Percentiles rank a stretch among this genome's conserved stretches.
Conservation (phyloP, 164 flowering plant species). For the Magnolia kwangsiensis region DNA sequence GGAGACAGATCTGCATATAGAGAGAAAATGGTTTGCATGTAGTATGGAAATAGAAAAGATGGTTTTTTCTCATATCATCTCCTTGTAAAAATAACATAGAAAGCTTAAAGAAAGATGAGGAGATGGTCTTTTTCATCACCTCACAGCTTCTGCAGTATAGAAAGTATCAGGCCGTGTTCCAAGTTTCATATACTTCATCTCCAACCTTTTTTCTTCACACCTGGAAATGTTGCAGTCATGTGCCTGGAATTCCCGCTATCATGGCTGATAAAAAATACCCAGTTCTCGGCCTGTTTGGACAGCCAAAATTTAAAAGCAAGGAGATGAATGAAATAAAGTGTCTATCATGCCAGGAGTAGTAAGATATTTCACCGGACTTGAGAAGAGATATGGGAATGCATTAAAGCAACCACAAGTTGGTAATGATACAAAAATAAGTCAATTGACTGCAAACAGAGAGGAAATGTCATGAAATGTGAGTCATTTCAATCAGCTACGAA, state of each 20-base stretch:
- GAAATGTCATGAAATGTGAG: conserved; percentile 9
- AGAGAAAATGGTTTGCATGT: neutral
- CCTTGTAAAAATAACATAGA: neutral
- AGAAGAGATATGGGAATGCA: neutral
- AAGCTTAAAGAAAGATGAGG: neutral
- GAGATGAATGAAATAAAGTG: neutral
- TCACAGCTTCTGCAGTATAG: conserved; percentile 73
- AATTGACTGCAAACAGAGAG: neutral
- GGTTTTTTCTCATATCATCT: neutral
- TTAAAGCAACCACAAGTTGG: neutral
- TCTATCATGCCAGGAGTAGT: neutral
- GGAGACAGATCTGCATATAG: conserved; percentile 61
- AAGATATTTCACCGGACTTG: neutral
- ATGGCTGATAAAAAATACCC: neutral
- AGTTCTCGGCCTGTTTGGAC: neutral
- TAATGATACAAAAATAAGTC: neutral
- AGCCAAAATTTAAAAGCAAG: neutral
- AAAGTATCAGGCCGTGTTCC: conserved; percentile 96
- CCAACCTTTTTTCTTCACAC: conserved; percentile 13
- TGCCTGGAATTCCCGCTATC: conserved; percentile 1
- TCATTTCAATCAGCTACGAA: conserved; percentile 36
- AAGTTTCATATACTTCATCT: conserved; percentile 98
- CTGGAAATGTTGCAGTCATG: neutral
- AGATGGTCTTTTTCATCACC: conserved; percentile 36
- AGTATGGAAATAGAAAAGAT: neutral